These are phyloP conservation scores for Phaffomyces opuntiae DNA, from an alignment of 805 yeast genomes.

Conservation along the genomic window DNA sequence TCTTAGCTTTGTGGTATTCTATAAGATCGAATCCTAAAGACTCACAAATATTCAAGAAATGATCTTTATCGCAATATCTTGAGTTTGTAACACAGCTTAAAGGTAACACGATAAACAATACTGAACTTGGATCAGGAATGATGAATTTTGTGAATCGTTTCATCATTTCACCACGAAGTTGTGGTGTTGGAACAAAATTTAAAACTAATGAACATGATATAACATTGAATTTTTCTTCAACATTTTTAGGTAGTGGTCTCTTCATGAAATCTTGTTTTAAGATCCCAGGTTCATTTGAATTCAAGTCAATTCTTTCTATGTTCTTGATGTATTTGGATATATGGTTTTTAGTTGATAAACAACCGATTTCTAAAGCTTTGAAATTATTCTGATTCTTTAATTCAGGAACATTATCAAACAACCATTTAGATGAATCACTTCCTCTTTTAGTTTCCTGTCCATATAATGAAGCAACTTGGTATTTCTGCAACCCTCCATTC, in stretches of 20 bases:
- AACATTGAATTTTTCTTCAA: slow-evolving; percentile 47
- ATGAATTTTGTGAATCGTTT: slow-evolving; percentile 51
- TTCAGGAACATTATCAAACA: slow-evolving; percentile 64
- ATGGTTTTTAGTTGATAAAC: slow-evolving; percentile 58
- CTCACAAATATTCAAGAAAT: slow-evolving; percentile 39
- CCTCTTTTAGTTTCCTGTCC: slow-evolving; percentile 81
- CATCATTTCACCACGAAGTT: slow-evolving; percentile 73
- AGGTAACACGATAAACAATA: slow-evolving; percentile 77
- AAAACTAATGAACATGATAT: slow-evolving; percentile 82
- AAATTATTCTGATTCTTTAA: slow-evolving; percentile 10
- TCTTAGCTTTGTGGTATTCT: slow-evolving; percentile 52
- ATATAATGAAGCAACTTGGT: slow-evolving; percentile 78
- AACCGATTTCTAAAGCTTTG: slow-evolving; percentile 76
- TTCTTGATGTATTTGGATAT: slow-evolving; percentile 37
- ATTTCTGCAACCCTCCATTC: slow-evolving; percentile 71
- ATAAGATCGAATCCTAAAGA: slow-evolving; percentile 51
- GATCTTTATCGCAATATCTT: slow-evolving; percentile 54
- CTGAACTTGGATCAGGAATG: slow-evolving; percentile 19
- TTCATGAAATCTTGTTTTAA: slow-evolving; percentile 80
- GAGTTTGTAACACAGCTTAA: slow-evolving; percentile 82
- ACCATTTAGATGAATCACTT: slow-evolving; percentile 81
- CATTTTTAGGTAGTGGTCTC: slow-evolving; percentile 47
- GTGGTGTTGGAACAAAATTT: slow-evolving; percentile 76
- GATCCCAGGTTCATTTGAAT: slow-evolving; percentile 71
- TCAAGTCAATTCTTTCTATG: slow-evolving; percentile 62